Conservation (phyloP, 352 stramenopile species). For the Globisporangium middletonii region DNA sequence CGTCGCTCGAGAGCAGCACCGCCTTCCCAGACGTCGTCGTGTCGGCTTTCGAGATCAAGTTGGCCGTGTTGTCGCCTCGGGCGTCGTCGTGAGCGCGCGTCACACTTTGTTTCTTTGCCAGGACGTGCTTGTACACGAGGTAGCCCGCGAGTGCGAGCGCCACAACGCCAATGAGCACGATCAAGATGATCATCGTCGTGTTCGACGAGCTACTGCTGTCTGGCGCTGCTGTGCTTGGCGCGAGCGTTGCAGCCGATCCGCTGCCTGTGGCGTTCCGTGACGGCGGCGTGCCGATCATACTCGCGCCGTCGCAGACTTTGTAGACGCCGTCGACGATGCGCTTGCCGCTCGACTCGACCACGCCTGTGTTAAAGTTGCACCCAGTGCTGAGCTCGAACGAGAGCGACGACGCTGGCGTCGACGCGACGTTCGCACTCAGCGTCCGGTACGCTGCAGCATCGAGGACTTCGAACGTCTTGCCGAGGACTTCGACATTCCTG, state of each 20-base stretch:
- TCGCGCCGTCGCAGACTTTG: conserved; percentile 15
- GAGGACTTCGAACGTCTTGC: conserved; percentile 13
- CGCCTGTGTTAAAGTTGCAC: conserved; percentile 12
- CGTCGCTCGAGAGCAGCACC: conserved; percentile 67
- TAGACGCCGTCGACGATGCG: conserved; percentile 10
- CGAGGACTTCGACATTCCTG: conserved; percentile 8
- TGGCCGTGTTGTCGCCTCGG: conserved; percentile 26
- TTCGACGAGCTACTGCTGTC: conserved; percentile 6
- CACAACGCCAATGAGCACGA: conserved; percentile 36
- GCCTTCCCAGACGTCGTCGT: conserved; percentile 28
- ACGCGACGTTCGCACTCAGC: conserved; percentile 8
- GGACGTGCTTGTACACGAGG: conserved; percentile 30
- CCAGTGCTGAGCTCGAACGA: conserved; percentile 9
- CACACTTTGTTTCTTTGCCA: conserved; percentile 14
- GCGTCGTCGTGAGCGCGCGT: not conserved
- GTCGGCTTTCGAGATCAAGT: conserved; percentile 44
- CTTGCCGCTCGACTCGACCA: conserved; percentile 3
- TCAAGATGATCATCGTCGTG: conserved; percentile 45
- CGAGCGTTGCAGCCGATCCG: not conserved
- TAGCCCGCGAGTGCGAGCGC: conserved; percentile 30
- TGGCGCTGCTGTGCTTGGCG: conserved; percentile 1
- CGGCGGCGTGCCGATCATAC: not conserved
- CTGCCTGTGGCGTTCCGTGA: not conserved
- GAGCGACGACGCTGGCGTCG: not conserved
- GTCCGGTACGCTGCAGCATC: conserved; percentile 4